phyloP scores from a whole-genome alignment of 2,329 filamentous ascomycete genomes.

The Cladosporium sp. region DNA sequence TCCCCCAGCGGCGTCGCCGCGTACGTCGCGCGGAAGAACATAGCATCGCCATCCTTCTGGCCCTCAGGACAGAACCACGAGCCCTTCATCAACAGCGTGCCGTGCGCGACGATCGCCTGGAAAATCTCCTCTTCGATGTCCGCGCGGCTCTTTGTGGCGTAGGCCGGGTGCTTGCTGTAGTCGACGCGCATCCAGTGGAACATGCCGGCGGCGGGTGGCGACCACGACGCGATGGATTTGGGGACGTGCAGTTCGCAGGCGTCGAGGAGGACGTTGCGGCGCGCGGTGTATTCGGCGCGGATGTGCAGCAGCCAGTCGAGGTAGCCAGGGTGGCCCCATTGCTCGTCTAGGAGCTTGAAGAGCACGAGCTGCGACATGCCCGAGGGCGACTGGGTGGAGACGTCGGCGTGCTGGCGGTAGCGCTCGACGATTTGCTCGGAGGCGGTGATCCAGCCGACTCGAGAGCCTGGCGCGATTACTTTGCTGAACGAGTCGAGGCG shows the following conservation, averaged over 20 bases:
- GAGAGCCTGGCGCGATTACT: slow-evolving; percentile 83
- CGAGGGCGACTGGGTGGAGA: slow-evolving; percentile 78
- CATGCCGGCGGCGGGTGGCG: slow-evolving; percentile 83
- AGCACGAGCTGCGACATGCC: slow-evolving; percentile 82
- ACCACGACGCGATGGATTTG: slow-evolving; percentile 73
- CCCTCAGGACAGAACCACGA: slow-evolving; percentile 88
- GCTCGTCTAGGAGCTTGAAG: slow-evolving; percentile 87
- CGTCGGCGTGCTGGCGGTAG: slow-evolving; percentile 79
- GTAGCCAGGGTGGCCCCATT: slow-evolving; percentile 91
- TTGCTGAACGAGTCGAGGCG: slow-evolving; percentile 94
- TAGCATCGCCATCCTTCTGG: slow-evolving; percentile 56
- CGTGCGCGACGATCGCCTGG: slow-evolving; percentile 69
- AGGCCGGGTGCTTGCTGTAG: slow-evolving; percentile 64
- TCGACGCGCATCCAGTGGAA: slow-evolving; percentile 81
- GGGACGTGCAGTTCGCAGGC: slow-evolving; percentile 81
- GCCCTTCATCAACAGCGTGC: slow-evolving; percentile 78
- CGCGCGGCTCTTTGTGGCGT: slow-evolving; percentile 53
- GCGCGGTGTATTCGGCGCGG: slow-evolving; percentile 74
- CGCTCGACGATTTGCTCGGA: slow-evolving; percentile 81
- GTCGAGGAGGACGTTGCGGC: slow-evolving; percentile 72
- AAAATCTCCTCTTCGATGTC: slow-evolving; percentile 86
- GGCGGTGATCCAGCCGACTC: slow-evolving; percentile 88
- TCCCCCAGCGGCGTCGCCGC: slow-evolving; percentile 66
- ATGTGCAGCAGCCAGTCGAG: slow-evolving; percentile 85
- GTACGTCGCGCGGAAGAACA: slow-evolving; percentile 91